phyloP scores from a whole-genome alignment of 2,329 filamentous ascomycete genomes.

The Cladosporium sp. region DNA sequence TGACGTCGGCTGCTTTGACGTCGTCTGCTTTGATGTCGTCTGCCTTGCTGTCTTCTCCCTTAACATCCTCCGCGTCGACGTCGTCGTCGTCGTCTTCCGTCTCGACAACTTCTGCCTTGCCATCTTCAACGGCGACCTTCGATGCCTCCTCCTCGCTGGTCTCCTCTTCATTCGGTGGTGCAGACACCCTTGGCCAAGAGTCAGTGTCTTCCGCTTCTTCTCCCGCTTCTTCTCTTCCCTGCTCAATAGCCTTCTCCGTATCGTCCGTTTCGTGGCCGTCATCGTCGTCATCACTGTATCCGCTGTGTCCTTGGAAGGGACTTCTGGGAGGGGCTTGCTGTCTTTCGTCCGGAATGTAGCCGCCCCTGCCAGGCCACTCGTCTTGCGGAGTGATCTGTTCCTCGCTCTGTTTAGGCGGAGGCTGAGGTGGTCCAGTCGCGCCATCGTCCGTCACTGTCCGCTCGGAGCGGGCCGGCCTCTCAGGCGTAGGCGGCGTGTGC shows the following conservation, averaged over 20 bases:
- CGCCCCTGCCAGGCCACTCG: background rate
- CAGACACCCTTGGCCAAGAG: conserved; percentile 9
- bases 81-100: conserved; percentile 15
- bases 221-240: conserved; percentile 23
- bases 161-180: conserved; percentile 17
- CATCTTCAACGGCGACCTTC: conserved; percentile 14
- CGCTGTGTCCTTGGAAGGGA: conserved; percentile 8
- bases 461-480: conserved; percentile 27
- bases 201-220: too few species aligned
- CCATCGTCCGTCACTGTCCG: conserved; percentile 13
- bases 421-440: conserved; percentile 22
- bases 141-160: conserved; percentile 14
- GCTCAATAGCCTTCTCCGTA: conserved; percentile 20
- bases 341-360: conserved; percentile 31
- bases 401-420: conserved; percentile 25
- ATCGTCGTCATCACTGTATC: conserved; percentile 14
- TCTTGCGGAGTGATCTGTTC: conserved; percentile 15
- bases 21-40: background rate
- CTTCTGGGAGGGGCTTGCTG: conserved; percentile 4
- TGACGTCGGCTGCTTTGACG: conserved; percentile 9
- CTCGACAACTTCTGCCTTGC: conserved; percentile 27
- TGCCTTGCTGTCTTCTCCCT: too few species aligned
- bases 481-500: conserved; percentile 49
- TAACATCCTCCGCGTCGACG: too few species aligned
- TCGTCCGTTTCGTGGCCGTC: conserved; percentile 23